A percentile compares a stretch with the other conserved stretches of the same genome.
phyloP scores from a whole-genome alignment of 1,284 basidiomycete species.

The Ganoderma sinense region DNA sequence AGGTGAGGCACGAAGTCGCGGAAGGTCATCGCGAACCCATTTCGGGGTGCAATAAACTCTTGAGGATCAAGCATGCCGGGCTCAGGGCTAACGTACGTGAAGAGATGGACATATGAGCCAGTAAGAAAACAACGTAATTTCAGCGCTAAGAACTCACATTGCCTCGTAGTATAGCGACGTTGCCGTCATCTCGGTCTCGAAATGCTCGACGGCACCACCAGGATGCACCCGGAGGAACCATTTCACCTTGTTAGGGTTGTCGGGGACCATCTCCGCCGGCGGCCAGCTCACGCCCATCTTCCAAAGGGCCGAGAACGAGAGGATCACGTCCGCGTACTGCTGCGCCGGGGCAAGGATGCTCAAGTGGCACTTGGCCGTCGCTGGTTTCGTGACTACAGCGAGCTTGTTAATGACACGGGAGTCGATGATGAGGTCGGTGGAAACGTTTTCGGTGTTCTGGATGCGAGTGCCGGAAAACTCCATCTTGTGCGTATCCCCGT shows the following conservation, averaged over 20 bases:
- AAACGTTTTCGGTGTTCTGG: slow-evolving; percentile 61
- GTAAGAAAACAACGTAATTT: background rate
- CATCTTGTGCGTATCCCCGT: slow-evolving; percentile 76
- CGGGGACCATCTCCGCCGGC: slow-evolving; percentile 65
- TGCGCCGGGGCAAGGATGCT: slow-evolving; percentile 72
- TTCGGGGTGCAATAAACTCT: slow-evolving; percentile 78
- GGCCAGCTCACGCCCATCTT: slow-evolving; percentile 78
- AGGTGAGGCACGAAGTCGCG: slow-evolving; percentile 80
- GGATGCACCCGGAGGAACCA: slow-evolving; percentile 82
- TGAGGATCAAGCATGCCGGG: slow-evolving; percentile 73
- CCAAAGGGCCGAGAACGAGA: slow-evolving; percentile 75
- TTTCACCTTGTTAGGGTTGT: slow-evolving; percentile 68
- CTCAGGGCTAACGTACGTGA: slow-evolving; percentile 62
- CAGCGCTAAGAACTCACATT: slow-evolving; percentile 52
- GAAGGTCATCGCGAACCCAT: slow-evolving; percentile 83
- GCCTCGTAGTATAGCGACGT: slow-evolving; percentile 85
- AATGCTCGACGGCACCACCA: slow-evolving; percentile 82
- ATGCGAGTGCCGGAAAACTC: slow-evolving; percentile 82
- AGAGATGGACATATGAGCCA: slow-evolving; percentile 25
- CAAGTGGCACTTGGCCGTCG: slow-evolving; percentile 76
- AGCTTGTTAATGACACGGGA: slow-evolving; percentile 77
- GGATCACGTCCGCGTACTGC: slow-evolving; percentile 79
- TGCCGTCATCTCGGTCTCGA: slow-evolving; percentile 76
- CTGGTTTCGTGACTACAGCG: slow-evolving; percentile 71
- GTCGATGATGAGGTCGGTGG: slow-evolving; percentile 75